Percentiles rank a stretch among this genome's conserved stretches.
Evolutionary conservation across 176 grass and related monocot genomes (phyloP).

Genomic region (Triticum dicoccoides): DNA sequence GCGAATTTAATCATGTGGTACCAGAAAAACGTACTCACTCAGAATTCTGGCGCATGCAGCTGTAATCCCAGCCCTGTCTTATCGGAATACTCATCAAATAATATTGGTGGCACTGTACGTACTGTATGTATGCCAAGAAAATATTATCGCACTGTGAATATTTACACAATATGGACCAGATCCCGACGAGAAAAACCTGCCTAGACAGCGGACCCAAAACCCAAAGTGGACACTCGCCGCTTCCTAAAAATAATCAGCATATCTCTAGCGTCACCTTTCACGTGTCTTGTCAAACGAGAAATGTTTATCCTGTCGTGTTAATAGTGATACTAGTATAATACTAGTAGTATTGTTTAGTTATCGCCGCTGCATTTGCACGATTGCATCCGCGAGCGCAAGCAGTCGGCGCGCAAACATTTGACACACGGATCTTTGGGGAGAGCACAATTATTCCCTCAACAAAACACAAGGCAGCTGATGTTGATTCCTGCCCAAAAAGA

Average conservation of each 20-base stretch:
- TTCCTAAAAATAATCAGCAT: not conserved
- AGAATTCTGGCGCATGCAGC: too few relatives aligned
- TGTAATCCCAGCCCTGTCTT: not conserved
- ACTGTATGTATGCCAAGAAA: not conserved
- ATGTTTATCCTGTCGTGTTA: not conserved
- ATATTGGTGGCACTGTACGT: not conserved
- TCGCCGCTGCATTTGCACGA: not conserved
- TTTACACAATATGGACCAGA: not conserved
- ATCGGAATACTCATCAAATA: not conserved
- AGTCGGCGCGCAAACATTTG: not conserved
- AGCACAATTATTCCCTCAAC: conserved; percentile 5
- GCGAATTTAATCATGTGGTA: not conserved
- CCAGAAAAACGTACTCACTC: too few relatives aligned
- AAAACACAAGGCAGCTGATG: not conserved
- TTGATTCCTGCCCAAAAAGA: not conserved
- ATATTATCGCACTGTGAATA: not conserved
- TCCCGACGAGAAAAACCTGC: not conserved
- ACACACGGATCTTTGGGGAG: not conserved
- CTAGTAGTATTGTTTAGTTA: not conserved
- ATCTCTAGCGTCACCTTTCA: too few relatives aligned
- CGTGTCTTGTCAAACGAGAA: not conserved
- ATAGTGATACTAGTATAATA: too few relatives aligned
- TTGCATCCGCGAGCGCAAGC: too few relatives aligned
- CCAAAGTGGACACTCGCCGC: not conserved
- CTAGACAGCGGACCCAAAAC: not conserved